These are phyloP conservation scores for Suhomyces sp. DNA, from an alignment of 805 yeast species.

Conservation along the genomic window DNA sequence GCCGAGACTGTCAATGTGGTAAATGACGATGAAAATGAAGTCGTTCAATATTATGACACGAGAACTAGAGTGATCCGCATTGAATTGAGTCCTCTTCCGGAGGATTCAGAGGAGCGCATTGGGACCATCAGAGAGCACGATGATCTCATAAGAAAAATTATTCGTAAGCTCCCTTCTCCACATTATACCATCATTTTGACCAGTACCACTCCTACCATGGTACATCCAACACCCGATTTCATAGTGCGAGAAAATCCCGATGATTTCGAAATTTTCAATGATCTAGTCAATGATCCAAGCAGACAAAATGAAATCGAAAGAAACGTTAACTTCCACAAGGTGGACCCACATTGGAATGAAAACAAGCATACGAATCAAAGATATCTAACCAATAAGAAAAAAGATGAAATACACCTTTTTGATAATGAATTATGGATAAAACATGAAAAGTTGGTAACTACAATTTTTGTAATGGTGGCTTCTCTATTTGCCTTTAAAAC, in stretches of 20 bases:
- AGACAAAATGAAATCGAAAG: conserved; percentile 56
- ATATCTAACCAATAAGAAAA: conserved; percentile 28
- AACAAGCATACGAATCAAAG: conserved; percentile 27
- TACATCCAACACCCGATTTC: conserved; percentile 33
- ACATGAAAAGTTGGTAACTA: conserved; percentile 47
- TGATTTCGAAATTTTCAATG: conserved; percentile 50
- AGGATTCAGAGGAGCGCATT: conserved; percentile 19
- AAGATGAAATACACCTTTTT: conserved; percentile 39
- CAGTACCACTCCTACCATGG: conserved; percentile 17
- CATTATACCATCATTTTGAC: conserved; percentile 61
- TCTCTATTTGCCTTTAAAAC: conserved; percentile 18
- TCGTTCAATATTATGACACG: conserved; percentile 60
- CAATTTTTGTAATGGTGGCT: conserved; percentile 29
- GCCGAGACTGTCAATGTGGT: conserved; percentile 43
- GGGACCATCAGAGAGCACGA: conserved; percentile 41
- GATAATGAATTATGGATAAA: conserved; percentile 49
- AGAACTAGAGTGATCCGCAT: conserved; percentile 61
- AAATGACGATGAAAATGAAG: conserved; percentile 44
- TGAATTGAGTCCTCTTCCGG: conserved; percentile 50
- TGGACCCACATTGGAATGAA: conserved; percentile 29
- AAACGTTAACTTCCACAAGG: conserved; percentile 39
- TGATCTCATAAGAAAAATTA: conserved; percentile 49
- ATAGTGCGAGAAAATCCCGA: conserved; percentile 31
- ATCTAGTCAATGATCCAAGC: conserved; percentile 51
- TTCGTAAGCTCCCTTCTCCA: conserved; percentile 77